Percentiles rank a stretch among this genome's conserved stretches.
phyloP scores from a whole-genome alignment of 2,329 filamentous ascomycete genomes.

The Akanthomyces lecanii region DNA sequence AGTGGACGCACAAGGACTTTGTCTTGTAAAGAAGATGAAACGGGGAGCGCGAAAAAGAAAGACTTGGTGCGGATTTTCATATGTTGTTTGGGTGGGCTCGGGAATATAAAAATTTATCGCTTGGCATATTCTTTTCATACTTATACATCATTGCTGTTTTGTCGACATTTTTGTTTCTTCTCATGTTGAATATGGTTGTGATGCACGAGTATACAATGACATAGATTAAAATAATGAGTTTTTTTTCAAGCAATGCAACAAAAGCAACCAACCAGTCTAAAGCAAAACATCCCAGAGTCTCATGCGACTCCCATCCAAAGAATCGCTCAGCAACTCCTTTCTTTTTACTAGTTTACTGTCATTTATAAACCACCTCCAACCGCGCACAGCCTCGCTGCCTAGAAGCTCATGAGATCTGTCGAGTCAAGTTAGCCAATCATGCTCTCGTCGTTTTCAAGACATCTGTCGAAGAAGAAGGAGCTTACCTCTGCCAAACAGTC shows the following conservation, averaged over 20 bases:
- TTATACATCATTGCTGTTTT: background rate
- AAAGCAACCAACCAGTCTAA: background rate
- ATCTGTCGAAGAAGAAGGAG: constrained; percentile 24
- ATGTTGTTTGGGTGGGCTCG: constrained; percentile 3
- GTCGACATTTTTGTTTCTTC: background rate
- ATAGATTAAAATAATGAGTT: background rate
- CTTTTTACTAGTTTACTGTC: background rate
- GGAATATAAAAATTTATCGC: background rate
- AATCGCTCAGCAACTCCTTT: background rate
- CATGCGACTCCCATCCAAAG: background rate
- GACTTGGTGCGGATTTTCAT: background rate
- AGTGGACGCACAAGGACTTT: constrained; percentile 98
- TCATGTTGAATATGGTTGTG: constrained; percentile 4
- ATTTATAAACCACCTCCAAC: background rate
- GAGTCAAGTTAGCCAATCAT: background rate
- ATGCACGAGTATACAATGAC: background rate
- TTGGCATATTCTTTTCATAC: background rate
- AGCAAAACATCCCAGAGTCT: background rate
- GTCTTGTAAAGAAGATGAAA: constrained; percentile 23
- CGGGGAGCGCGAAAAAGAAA: too few species aligned
- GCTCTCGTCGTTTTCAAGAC: background rate
- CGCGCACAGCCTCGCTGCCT: background rate
- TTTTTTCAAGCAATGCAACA: background rate
- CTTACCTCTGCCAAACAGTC: constrained; percentile 90
- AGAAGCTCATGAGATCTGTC: constrained; percentile 35